phyloP scores from a whole-genome alignment of 129 eudicot species.

The Arctium lappa region DNA sequence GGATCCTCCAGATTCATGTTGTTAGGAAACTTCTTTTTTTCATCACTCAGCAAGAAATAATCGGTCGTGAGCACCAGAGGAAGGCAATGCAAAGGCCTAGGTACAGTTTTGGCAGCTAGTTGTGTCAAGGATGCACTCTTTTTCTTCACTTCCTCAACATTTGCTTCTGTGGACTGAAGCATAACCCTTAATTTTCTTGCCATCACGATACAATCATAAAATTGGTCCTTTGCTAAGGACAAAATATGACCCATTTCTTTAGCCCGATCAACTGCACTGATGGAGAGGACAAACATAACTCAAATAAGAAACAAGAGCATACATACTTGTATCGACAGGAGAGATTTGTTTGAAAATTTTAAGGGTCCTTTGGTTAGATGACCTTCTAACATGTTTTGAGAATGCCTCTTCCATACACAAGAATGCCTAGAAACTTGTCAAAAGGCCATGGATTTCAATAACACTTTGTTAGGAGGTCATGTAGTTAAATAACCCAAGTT shows the following conservation, averaged over 20 bases:
- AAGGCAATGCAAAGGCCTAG: slow-evolving; percentile 87
- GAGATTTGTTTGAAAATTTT: neutral
- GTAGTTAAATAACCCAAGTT: neutral
- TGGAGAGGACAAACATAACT: slow-evolving; percentile 25
- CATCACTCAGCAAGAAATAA: slow-evolving; percentile 47
- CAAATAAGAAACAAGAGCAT: slow-evolving; percentile 19
- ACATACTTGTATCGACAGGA: neutral
- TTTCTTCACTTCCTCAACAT: slow-evolving; percentile 56
- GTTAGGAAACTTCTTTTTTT: slow-evolving; percentile 46
- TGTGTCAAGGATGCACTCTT: slow-evolving; percentile 87
- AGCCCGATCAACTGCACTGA: slow-evolving; percentile 90
- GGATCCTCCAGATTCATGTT: slow-evolving; percentile 66
- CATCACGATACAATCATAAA: slow-evolving; percentile 68
- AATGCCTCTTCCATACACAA: no score
- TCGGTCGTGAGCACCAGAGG: slow-evolving; percentile 78
- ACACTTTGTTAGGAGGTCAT: neutral
- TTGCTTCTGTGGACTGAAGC: slow-evolving; percentile 80
- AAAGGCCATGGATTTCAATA: no score
- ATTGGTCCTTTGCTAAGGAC: slow-evolving; percentile 79
- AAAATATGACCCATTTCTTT: slow-evolving; percentile 88
- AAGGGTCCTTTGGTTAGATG: neutral
- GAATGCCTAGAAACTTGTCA: no score
- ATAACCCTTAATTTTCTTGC: slow-evolving; percentile 89
- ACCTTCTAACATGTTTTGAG: no score
- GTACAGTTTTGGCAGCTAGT: slow-evolving; percentile 97